phyloP scores from a whole-genome alignment of 192 early-diverging fungal species.

The Backusella parvicylindrica region DNA sequence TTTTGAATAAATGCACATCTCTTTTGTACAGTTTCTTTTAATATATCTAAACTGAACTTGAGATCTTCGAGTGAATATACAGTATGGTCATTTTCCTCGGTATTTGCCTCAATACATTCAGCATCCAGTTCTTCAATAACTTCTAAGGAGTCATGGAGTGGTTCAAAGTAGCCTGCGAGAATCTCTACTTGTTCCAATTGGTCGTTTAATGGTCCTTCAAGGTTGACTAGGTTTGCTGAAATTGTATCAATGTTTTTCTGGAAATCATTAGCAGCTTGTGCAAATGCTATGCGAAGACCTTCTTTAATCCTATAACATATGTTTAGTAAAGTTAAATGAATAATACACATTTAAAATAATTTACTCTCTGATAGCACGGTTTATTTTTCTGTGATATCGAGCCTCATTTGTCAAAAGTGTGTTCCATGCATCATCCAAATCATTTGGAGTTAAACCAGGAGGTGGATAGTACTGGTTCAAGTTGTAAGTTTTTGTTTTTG shows the following conservation, averaged over 20 bases:
- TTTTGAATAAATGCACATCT: slow-evolving; percentile 91
- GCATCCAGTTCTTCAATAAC: slow-evolving; percentile 60
- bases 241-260: slow-evolving; percentile 68
- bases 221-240: slow-evolving; percentile 55
- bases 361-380: slow-evolving; percentile 80
- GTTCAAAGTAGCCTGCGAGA: slow-evolving; percentile 49
- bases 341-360: slow-evolving; percentile 1
- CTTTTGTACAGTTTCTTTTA: slow-evolving; percentile 77
- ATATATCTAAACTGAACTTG: slow-evolving; percentile 77
- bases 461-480: slow-evolving; percentile 82
- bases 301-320: slow-evolving; percentile 69
- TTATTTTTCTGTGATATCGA: slow-evolving; percentile 75
- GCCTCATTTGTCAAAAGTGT: slow-evolving; percentile 71
- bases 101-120: slow-evolving; percentile 78
- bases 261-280: slow-evolving; percentile 80
- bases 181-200: slow-evolving; percentile 60
- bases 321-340: neutral
- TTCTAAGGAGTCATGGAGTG: slow-evolving; percentile 49
- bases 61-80: slow-evolving; percentile 90
- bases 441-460: slow-evolving; percentile 61
- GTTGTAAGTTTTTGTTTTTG: slow-evolving; percentile 95
- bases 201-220: slow-evolving; percentile 73
- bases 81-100: slow-evolving; percentile 92
- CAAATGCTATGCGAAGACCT: slow-evolving; percentile 72
- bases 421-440: slow-evolving; percentile 80